Base-by-base conservation (phyloP, 257 asterid species). In the Scutellaria minor region DNA sequence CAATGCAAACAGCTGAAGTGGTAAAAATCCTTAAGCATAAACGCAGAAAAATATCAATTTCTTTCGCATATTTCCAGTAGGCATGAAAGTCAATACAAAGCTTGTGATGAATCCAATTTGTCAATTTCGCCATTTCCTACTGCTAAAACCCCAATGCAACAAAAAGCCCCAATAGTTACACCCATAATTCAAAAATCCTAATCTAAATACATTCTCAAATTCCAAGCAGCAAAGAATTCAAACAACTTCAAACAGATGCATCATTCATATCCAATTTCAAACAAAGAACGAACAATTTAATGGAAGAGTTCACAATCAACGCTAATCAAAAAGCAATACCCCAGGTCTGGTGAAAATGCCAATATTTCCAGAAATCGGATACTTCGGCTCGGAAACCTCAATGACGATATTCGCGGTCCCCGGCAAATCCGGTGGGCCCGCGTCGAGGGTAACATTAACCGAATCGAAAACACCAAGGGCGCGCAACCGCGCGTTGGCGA, bases 351-450 rank as follows among this genome's bases (percentile, higher is more conserved):
- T 68, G 76, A 67, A 95, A 64, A 88, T 45, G 69, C 98, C 99
- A 12, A 92, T 56, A 68, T 88, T 93, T 20, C 95, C 96, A 10
- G 85, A 72, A 6, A 92, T 73, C 48, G 92, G 89, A 66, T 68
- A 81, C 70, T 79, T 80, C 37, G 78, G 74, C 84, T 95, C 99
- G 2, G 78, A 75, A 64, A 95, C 96, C 80, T 87, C 90, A 35
- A 95, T 89, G 65, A 95, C 75, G 15, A 95, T 85, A 48, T 90
- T 95, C 9, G 96, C 86, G 1, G 99, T 92, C 11, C 96, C 97
- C 12, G 99, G 98, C 24, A 95, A 88, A 80, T 92, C 97, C 35
- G 87, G 88, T 7, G 99, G 99, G 0, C 99, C 99, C 0, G 95
- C 75, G 75, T 92, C 97, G 4, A 95, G 85, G 7, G 94, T 89